Evolutionary conservation across 2,329 filamentous ascomycete genomes (phyloP).

Genomic region (Falciphora oryzae): DNA sequence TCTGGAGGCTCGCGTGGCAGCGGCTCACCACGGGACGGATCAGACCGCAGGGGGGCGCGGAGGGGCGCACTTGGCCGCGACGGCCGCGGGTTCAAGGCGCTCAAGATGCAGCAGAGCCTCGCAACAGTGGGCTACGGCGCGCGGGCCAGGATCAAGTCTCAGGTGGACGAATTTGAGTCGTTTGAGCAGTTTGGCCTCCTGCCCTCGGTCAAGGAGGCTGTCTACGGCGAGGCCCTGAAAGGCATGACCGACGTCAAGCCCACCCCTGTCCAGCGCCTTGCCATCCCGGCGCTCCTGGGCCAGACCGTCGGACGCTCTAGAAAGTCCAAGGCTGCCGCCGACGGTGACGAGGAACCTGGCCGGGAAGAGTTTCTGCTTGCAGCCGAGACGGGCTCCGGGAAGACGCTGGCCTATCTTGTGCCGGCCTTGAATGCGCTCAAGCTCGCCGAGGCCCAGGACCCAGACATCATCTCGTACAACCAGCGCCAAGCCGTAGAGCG

Average conservation of each 20-base stretch:
- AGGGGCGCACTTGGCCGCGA: constrained; percentile 32
- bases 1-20: constrained; percentile 4
- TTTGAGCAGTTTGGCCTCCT: constrained; percentile 80
- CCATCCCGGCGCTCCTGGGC: constrained; percentile 74
- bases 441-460: constrained; percentile 58
- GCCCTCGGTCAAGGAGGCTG: constrained; percentile 63
- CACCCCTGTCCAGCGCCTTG: constrained; percentile 83
- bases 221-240: constrained; percentile 67
- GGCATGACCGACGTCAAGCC: constrained; percentile 71
- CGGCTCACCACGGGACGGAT: constrained; percentile 20
- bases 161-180: constrained; percentile 62
- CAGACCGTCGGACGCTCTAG: constrained; percentile 32
- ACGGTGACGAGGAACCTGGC: not conserved
- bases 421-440: constrained; percentile 85
- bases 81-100: constrained; percentile 61
- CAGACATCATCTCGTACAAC: constrained; percentile 51
- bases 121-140: constrained; percentile 70
- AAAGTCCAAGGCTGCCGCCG: constrained; percentile 21
- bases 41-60: constrained; percentile 24
- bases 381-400: constrained; percentile 94
- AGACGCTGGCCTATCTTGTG: constrained; percentile 88
- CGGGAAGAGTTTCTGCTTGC: constrained; percentile 70
- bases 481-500: constrained; percentile 49
- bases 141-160: constrained; percentile 44
- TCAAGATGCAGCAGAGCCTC: constrained; percentile 89